A percentile compares a stretch with the other conserved stretches of the same genome.
Conservation (phyloP, 75 land plant species). For the Sequoia sempervirens region DNA sequence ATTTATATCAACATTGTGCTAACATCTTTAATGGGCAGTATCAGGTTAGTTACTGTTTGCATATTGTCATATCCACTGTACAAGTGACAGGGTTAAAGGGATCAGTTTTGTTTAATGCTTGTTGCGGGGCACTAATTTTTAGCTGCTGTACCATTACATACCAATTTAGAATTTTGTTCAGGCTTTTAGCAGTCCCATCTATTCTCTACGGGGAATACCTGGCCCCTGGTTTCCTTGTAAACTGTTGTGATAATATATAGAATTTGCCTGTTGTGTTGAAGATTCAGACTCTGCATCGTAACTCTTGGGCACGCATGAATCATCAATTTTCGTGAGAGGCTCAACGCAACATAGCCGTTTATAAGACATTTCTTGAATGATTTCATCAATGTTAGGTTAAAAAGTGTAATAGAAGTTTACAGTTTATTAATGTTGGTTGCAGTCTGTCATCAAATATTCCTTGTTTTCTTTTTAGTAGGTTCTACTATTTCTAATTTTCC, state of each 20-base stretch:
- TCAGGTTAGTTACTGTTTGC: constrained; percentile 2
- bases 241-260: background rate
- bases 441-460: background rate
- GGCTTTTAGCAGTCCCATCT: background rate
- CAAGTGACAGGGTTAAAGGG: constrained; percentile 6
- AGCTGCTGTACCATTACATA: constrained; percentile 6
- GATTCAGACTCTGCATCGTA: background rate
- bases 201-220: background rate
- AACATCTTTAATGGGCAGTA: constrained; percentile 5
- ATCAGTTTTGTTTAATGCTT: constrained; percentile 8
- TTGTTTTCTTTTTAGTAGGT: background rate
- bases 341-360: too few relatives aligned
- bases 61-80: constrained; percentile 4
- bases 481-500: background rate
- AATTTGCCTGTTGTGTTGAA: background rate
- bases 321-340: too few relatives aligned
- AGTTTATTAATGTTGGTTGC: background rate
- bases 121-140: constrained; percentile 5
- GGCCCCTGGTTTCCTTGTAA: constrained; percentile 4
- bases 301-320: background rate
- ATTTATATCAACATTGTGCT: background rate
- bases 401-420: background rate
- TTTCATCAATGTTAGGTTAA: background rate
- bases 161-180: constrained; percentile 4
- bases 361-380: background rate